A percentile compares a stretch with the other conserved stretches of the same genome.
Conservation (phyloP, 148 eudicot genomes). For the Camellia sinensis region DNA sequence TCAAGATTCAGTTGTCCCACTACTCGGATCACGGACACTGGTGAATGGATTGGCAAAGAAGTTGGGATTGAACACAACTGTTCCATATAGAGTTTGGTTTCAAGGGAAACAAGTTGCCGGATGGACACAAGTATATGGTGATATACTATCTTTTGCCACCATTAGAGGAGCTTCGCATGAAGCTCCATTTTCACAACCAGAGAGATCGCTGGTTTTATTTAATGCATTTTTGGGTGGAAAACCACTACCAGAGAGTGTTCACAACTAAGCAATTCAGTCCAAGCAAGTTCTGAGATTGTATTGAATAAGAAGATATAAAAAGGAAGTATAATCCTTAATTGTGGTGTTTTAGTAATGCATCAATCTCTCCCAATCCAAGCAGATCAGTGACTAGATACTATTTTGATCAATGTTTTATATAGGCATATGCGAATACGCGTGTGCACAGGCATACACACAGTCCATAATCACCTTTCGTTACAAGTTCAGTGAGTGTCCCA, state of each 20-base stretch:
- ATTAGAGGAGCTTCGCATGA: constrained; percentile 75
- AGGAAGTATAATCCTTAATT: too few species aligned
- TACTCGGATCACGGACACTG: constrained; percentile 47
- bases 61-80: constrained; percentile 45
- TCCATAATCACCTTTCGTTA: too few species aligned
- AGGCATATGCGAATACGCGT: too few species aligned
- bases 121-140: constrained; percentile 64
- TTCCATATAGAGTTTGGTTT: constrained; percentile 59
- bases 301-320: neutral
- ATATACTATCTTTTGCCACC: constrained; percentile 62
- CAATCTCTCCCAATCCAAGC: too few species aligned
- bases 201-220: constrained; percentile 59
- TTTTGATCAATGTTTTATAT: too few species aligned
- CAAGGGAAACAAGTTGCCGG: constrained; percentile 73
- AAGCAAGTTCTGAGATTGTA: neutral
- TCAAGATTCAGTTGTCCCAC: constrained; percentile 71
- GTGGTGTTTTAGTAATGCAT: too few species aligned
- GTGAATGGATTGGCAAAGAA: constrained; percentile 50
- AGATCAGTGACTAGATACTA: too few species aligned
- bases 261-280: constrained; percentile 3
- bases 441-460: too few species aligned
- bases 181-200: constrained; percentile 73
- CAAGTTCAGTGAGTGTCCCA: too few species aligned
- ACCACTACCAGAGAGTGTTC: constrained; percentile 25
- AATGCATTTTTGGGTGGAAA: constrained; percentile 49